Conservation (phyloP, 352 stramenopile species). For the Halophytophthora batemanensis region DNA sequence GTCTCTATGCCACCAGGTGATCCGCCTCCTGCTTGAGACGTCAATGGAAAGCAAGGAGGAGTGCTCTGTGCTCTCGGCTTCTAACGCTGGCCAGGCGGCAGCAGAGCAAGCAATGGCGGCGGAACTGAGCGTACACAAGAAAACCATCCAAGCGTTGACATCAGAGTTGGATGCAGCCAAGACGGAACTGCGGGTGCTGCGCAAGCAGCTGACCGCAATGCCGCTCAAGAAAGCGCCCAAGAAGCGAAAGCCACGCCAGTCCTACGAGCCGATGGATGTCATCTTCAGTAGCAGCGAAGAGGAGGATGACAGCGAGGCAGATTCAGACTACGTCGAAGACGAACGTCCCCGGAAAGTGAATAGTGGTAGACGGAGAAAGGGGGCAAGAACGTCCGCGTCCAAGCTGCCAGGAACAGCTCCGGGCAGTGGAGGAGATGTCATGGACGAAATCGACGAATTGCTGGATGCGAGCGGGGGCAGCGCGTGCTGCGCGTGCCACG, state of each 20-base stretch:
- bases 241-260: slow-evolving; percentile 35
- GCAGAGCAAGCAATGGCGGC: slow-evolving; percentile 8
- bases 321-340: slow-evolving; percentile 71
- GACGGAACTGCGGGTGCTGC: slow-evolving; percentile 21
- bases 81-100: slow-evolving; percentile 1
- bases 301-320: slow-evolving; percentile 42
- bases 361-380: slow-evolving; percentile 5
- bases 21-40: slow-evolving; percentile 43
- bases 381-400: background rate
- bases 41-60: slow-evolving; percentile 36
- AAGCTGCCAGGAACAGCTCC: background rate
- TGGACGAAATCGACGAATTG: slow-evolving; percentile 61
- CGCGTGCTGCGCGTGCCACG: slow-evolving; percentile 58
- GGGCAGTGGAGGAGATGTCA: slow-evolving; percentile 16
- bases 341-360: slow-evolving; percentile 12
- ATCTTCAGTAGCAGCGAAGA: slow-evolving; percentile 57
- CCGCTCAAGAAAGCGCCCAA: slow-evolving; percentile 32
- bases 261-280: slow-evolving; percentile 42
- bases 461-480: slow-evolving; percentile 27
- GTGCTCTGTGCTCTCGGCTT: slow-evolving; percentile 25
- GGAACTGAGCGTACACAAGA: slow-evolving; percentile 24
- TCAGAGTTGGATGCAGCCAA: slow-evolving; percentile 19
- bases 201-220: slow-evolving; percentile 14
- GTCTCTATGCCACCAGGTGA: slow-evolving; percentile 47
- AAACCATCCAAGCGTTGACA: background rate